Evolutionary conservation across 495 filamentous ascomycete genomes (phyloP), one percentile per base, ranked within the genome.

Genomic region (Penicillium desertorum): DNA sequence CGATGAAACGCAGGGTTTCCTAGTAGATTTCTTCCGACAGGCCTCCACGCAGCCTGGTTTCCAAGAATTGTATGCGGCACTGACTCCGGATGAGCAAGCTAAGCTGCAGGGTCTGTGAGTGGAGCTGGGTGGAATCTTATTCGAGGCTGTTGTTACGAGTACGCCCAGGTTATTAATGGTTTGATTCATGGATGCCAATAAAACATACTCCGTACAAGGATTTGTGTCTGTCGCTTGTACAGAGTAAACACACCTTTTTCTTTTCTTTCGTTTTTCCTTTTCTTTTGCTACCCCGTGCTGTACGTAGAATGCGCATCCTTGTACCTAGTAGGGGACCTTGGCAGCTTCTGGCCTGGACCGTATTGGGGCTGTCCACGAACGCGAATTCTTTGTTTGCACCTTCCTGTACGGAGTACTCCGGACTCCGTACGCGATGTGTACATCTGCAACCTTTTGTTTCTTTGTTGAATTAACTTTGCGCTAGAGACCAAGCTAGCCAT

Each of bases 1-100:
- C 64, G 92, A 97, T 66, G 91, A 96, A 69, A 98, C 92, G 12
- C 89, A 96, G 70, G 83, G 78, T 8, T 96, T 89, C 65, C 77
- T 98, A 34, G 73, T 80, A 1, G 83, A 89, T 9, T 98, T 96
- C 70, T 97, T 98, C 78, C 79, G 86, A 12, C 74, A 82, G 41
- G 83, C 86, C 10, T 85, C 84, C 4, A 86, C 88, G 43, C 81
- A 90, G 59, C 82, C 85, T 4, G 86, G 79, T 17, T 96, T 96
- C 71, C 82, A 83, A 62, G 83, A 87, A 34, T 78, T 92, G 61
- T 96, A 86, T 69, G 78, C 74, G 17, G 75, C 82, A 11, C 66
- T 97, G 66, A 89, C 79, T 4, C 79, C 83, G 6, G 81, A 86
- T 53, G 92, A 97, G 75, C 87, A 89, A 74, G 74, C 74, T 27